Percentiles rank a stretch among this genome's conserved stretches.
Evolutionary conservation across 2,329 filamentous ascomycete species (phyloP).

Genomic region (Teratosphaeriaceae sp.): DNA sequence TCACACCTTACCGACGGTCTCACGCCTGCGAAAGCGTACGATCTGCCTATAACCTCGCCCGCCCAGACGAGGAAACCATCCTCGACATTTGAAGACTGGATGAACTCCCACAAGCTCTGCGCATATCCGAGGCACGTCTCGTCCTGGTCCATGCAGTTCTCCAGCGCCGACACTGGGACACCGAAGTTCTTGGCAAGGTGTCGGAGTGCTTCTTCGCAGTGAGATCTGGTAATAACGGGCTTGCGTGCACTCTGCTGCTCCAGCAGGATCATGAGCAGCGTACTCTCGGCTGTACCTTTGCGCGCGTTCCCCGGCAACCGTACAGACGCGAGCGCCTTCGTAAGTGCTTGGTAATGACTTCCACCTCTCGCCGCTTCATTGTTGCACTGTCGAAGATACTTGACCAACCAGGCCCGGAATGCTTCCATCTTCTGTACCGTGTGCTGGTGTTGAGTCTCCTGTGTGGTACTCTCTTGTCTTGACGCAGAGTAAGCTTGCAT

Average conservation of each 20-base stretch:
- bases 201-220: slow-evolving; percentile 62
- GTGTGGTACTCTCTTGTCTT: slow-evolving; percentile 53
- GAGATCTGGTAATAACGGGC: slow-evolving; percentile 62
- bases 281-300: slow-evolving; percentile 67
- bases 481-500: slow-evolving; percentile 47
- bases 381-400: slow-evolving; percentile 60
- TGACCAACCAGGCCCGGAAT: slow-evolving; percentile 74
- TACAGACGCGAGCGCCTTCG: slow-evolving; percentile 40
- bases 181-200: slow-evolving; percentile 72
- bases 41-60: slow-evolving; percentile 73
- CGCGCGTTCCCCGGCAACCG: slow-evolving; percentile 62
- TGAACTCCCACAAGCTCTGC: slow-evolving; percentile 18
- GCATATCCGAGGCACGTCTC: slow-evolving; percentile 46
- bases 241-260: slow-evolving; percentile 59
- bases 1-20: slow-evolving; percentile 7
- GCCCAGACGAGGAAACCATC: slow-evolving; percentile 61
- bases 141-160: slow-evolving; percentile 66
- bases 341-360: slow-evolving; percentile 10
- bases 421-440: slow-evolving; percentile 68
- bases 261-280: slow-evolving; percentile 71
- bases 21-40: slow-evolving; percentile 54
- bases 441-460: slow-evolving; percentile 72
- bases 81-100: slow-evolving; percentile 15
- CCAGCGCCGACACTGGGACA: slow-evolving; percentile 48
- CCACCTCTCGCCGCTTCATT: not conserved